Conservation (phyloP, 2,329 filamentous ascomycete species). For the Amylocarpus encephaloides region DNA sequence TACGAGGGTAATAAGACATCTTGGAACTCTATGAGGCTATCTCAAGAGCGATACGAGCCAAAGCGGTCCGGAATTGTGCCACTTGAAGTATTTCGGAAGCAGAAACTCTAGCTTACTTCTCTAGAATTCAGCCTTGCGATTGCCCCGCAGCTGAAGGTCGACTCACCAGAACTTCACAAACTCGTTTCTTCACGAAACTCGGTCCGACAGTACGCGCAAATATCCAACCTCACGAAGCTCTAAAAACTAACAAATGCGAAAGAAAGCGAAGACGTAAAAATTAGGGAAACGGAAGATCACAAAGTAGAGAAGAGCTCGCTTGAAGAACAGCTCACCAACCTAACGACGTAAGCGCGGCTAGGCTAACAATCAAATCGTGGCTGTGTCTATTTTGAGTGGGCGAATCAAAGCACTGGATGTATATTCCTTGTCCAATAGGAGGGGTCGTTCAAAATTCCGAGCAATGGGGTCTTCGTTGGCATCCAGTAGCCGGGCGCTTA, state of each 20-base stretch:
- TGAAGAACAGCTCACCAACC: slow-evolving; percentile 2
- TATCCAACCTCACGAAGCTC: neutral
- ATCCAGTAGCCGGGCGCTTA: slow-evolving; percentile 19
- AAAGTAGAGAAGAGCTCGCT: slow-evolving; percentile 1
- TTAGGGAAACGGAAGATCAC: neutral
- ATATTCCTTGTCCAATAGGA: slow-evolving; percentile 13
- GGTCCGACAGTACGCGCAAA: neutral
- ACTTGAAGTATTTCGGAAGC: neutral
- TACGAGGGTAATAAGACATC: slow-evolving; percentile 32
- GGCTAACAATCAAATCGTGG: slow-evolving; percentile 12
- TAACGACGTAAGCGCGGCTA: slow-evolving; percentile 7
- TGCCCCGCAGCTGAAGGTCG: slow-evolving; percentile 3
- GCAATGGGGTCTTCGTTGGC: neutral
- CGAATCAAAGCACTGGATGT: neutral
- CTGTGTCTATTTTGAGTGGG: slow-evolving; percentile 24
- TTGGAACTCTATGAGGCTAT: neutral
- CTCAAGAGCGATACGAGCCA: too few relatives aligned
- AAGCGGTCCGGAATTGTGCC: neutral
- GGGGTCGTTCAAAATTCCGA: neutral
- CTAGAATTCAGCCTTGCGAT: slow-evolving; percentile 8
- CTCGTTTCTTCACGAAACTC: neutral
- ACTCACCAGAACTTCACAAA: neutral
- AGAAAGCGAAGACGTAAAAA: neutral
- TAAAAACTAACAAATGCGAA: too few relatives aligned
- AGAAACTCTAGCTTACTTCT: neutral